Evolutionary conservation across 1,284 basidiomycete genomes (phyloP).

Genomic region (Tylopilus sp.): DNA sequence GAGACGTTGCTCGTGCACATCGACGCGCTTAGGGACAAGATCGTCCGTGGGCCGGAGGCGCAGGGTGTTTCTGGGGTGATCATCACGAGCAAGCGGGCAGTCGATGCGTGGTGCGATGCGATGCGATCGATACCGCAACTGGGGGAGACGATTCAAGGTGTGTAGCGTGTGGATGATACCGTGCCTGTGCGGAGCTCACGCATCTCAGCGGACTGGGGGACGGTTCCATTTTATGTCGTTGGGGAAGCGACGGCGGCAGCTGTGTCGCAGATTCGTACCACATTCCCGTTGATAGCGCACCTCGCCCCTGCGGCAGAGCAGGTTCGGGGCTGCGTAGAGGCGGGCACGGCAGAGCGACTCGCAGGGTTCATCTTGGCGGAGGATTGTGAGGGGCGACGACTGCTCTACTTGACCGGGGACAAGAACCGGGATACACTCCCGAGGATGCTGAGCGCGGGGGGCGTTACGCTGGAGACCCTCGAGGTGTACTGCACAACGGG

Average conservation of each 20-base stretch:
- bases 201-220: constrained; percentile 43
- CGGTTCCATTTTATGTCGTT: constrained; percentile 70
- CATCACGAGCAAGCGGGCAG: constrained; percentile 68
- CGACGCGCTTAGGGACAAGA: constrained; percentile 40
- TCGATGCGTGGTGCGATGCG: constrained; percentile 60
- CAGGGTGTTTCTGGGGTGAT: constrained; percentile 54
- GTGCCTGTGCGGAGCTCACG: not conserved
- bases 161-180: not conserved
- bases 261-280: constrained; percentile 37
- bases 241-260: constrained; percentile 58
- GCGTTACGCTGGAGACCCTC: constrained; percentile 45
- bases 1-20: constrained; percentile 56
- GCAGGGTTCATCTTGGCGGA: constrained; percentile 60
- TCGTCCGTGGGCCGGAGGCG: constrained; percentile 38
- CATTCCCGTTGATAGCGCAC: constrained; percentile 28
- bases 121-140: constrained; percentile 21
- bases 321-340: constrained; percentile 33
- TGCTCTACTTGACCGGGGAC: constrained; percentile 77
- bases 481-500: constrained; percentile 68
- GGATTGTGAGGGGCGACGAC: constrained; percentile 20
- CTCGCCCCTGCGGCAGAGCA: constrained; percentile 27
- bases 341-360: constrained; percentile 65
- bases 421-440: constrained; percentile 73
- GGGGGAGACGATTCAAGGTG: constrained; percentile 10
- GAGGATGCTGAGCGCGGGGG: constrained; percentile 44